Percentiles rank a stretch among this genome's conserved stretches.
Evolutionary conservation across 1,139 yeast genomes (phyloP).

Genomic region (Sugiyamaella pinicola): DNA sequence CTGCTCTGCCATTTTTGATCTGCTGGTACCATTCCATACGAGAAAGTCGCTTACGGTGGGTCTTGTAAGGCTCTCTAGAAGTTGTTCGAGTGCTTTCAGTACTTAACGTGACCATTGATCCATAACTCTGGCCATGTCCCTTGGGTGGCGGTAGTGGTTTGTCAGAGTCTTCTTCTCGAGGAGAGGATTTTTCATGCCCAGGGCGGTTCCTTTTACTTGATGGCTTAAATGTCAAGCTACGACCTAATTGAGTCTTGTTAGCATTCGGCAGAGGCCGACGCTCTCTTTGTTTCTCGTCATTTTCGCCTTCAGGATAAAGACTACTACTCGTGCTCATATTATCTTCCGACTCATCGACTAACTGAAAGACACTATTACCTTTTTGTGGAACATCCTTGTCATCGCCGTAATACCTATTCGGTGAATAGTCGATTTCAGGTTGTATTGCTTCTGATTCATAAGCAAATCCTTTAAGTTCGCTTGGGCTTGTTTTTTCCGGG

Average conservation of each 20-base stretch:
- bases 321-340: slow-evolving; percentile 3
- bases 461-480: slow-evolving; percentile 3
- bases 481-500: background rate
- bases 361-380: background rate
- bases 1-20: slow-evolving; percentile 35
- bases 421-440: background rate
- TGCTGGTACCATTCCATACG: slow-evolving; percentile 24
- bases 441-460: background rate
- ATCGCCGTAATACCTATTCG: background rate
- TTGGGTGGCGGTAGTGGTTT: background rate
- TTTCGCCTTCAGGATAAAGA: background rate
- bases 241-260: background rate
- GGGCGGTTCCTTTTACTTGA: background rate
- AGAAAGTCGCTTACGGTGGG: slow-evolving; percentile 10
- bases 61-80: background rate
- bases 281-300: background rate
- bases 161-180: background rate
- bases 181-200: background rate
- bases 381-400: background rate
- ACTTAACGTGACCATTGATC: slow-evolving; percentile 19
- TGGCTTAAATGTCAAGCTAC: slow-evolving; percentile 7
- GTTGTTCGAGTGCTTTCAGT: slow-evolving; percentile 8
- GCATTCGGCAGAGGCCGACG: background rate
- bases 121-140: slow-evolving; percentile 2
- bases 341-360: slow-evolving; percentile 3